Conservation (phyloP, 2,329 filamentous ascomycete genomes). For the Colletotrichum tropicicola region DNA sequence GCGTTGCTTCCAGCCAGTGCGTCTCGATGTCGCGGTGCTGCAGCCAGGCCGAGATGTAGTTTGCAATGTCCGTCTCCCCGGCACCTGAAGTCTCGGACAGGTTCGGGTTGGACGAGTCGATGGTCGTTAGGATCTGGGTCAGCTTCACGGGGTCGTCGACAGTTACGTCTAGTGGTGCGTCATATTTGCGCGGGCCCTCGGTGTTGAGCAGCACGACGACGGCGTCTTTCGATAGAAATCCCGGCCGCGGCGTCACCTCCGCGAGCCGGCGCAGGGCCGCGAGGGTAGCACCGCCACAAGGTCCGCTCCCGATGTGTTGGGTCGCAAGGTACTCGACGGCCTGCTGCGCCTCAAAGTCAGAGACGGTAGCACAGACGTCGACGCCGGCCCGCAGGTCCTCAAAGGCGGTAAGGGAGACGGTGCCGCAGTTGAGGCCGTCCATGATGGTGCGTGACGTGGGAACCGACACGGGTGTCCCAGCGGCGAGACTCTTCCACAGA, state of each 20-base stretch:
- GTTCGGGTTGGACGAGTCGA: constrained; percentile 58
- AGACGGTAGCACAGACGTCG: constrained; percentile 68
- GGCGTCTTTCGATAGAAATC: constrained; percentile 52
- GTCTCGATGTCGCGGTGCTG: constrained; percentile 59
- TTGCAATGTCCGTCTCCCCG: constrained; percentile 55
- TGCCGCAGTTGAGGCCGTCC: constrained; percentile 78
- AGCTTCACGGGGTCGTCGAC: constrained; percentile 50
- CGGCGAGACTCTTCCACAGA: constrained; percentile 61
- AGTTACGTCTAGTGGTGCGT: constrained; percentile 49
- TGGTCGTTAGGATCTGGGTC: constrained; percentile 54
- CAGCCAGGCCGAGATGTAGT: constrained; percentile 59
- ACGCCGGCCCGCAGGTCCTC: constrained; percentile 64
- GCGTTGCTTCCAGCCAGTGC: constrained; percentile 56
- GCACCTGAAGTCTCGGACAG: constrained; percentile 50
- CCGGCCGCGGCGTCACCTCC: constrained; percentile 38
- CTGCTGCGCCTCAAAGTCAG: constrained; percentile 68
- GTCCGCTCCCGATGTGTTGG: constrained; percentile 60
- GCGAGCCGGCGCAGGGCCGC: constrained; percentile 63
- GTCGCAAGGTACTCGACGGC: constrained; percentile 63
- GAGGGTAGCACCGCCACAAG: constrained; percentile 69
- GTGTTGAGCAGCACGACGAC: constrained; percentile 74
- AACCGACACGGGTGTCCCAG: constrained; percentile 57
- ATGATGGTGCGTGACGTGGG: constrained; percentile 73
- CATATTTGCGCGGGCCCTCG: constrained; percentile 67
- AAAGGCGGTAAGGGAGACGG: constrained; percentile 73